Conservation (phyloP, 352 stramenopile species). For the Pythium periplocum region DNA sequence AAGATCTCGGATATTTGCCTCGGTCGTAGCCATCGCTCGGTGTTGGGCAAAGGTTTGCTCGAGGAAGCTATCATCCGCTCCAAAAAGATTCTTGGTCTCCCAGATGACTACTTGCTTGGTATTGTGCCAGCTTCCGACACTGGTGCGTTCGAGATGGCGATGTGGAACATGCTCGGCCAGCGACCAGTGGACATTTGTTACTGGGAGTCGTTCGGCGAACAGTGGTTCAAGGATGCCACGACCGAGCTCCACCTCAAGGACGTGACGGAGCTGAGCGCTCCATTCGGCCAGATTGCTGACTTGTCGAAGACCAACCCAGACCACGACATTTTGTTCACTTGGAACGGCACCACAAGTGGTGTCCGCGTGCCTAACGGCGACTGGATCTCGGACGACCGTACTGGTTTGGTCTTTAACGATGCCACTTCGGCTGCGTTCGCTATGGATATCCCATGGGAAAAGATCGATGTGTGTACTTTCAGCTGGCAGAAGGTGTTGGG, state of each 20-base stretch:
- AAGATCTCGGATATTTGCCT: slow-evolving; percentile 87
- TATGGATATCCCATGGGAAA: slow-evolving; percentile 98
- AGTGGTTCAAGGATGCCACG: slow-evolving; percentile 95
- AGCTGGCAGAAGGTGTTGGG: slow-evolving; percentile 99
- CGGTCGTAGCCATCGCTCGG: slow-evolving; percentile 96
- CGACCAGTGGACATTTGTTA: slow-evolving; percentile 92
- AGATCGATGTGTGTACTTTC: slow-evolving; percentile 99
- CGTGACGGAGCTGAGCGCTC: slow-evolving; percentile 91
- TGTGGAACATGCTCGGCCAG: slow-evolving; percentile 98
- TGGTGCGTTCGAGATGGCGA: slow-evolving; percentile 99
- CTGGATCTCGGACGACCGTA: slow-evolving; percentile 94
- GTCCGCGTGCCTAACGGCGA: slow-evolving; percentile 94
- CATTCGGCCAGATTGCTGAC: slow-evolving; percentile 96
- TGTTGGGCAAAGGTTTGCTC: slow-evolving; percentile 94
- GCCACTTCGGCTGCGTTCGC: slow-evolving; percentile 97
- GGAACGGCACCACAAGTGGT: slow-evolving; percentile 98
- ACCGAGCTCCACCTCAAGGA: slow-evolving; percentile 94
- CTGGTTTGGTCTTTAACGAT: slow-evolving; percentile 96
- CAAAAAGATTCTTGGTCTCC: slow-evolving; percentile 93
- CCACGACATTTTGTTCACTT: slow-evolving; percentile 98
- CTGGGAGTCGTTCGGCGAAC: slow-evolving; percentile 97
- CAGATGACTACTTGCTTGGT: slow-evolving; percentile 93
- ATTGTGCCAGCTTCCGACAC: slow-evolving; percentile 98
- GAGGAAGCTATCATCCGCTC: slow-evolving; percentile 94
- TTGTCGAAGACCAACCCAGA: slow-evolving; percentile 91